Conservation (phyloP, 106 monocot species). For the Apostasia shenzhenica region DNA sequence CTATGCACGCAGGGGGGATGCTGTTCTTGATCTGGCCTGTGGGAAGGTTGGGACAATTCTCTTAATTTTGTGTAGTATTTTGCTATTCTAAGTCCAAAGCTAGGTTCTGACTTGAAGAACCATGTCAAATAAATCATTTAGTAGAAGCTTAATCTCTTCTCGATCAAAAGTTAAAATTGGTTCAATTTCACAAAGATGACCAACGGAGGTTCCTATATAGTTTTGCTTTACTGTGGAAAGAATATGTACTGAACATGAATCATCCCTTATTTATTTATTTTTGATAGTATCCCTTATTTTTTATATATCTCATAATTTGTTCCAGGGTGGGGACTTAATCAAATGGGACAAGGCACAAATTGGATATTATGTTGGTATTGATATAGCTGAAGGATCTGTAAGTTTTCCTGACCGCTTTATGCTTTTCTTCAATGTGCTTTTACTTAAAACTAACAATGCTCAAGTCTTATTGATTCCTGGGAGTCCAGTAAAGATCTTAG, state of each 20-base stretch:
- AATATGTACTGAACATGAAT: no score
- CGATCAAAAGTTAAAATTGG: neutral
- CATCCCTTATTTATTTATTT: no score
- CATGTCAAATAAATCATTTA: neutral
- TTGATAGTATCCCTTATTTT: no score
- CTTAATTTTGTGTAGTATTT: neutral
- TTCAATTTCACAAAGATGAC: neutral
- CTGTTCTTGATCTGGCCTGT: slow-evolving; percentile 97
- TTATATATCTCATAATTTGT: neutral
- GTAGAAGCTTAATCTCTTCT: neutral
- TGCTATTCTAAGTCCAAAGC: neutral
- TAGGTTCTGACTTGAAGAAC: neutral
- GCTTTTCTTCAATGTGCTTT: neutral
- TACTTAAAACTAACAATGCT: neutral
- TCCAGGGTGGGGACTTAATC: slow-evolving; percentile 91
- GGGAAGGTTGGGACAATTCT: slow-evolving; percentile 63
- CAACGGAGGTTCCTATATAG: no score
- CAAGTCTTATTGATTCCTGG: neutral
- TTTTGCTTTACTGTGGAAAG: no score
- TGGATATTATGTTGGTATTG: slow-evolving; percentile 96
- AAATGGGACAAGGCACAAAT: slow-evolving; percentile 99
- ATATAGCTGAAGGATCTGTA: slow-evolving; percentile 98
- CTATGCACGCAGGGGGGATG: slow-evolving; percentile 69
- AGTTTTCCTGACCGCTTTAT: slow-evolving; percentile 19
- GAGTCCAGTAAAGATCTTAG: no score